Base-by-base conservation (phyloP, 441 rosid species). In the Euphorbia celastroides region DNA sequence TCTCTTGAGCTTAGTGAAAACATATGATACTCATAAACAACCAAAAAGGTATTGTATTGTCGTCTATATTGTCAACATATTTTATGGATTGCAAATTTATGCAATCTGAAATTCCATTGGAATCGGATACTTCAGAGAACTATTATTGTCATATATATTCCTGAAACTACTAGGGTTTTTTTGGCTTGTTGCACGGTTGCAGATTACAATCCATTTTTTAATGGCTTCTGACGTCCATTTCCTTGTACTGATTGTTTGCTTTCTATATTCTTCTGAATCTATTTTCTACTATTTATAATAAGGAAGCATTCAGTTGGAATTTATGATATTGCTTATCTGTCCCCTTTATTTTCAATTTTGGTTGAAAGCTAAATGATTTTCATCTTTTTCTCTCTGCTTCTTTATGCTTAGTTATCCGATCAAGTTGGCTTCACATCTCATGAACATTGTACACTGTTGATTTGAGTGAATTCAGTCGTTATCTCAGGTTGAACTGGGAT, bases 1-100 rank as follows among this genome's bases (percentile, higher is more conserved):
- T 84, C 83, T 95, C 66, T 83, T 95, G 76, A 86, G 82, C 79
- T 85, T 80, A 77, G 79, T 92, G 77, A 92, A 84, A 75, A 78
- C 81, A 54, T 92, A 90, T 75, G 89, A 95, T 81, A 81, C 75
- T 60, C 93, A 82, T 78, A 90, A 88, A 76, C 97, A 90, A 78
- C 84, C 97, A 65, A 92, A 81, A 83, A 95, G 97, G 97, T 95
- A 74, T 51, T 71, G 31, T 42, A 11, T 23, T 2, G 11, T 22
- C 16, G 32, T 25, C 20, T 38, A 4, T 3, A 28, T 20, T 12
- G 22, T 19, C 38, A 61, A 20, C 41, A 28, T 16, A 16, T 26
- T 55, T n/a, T 23, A 56, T 31, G 9, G 46, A 22, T 62, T 55
- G n/a, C 28, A 36, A 41, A 28, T 36, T 23, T 20, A 7, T 22